Conservation (phyloP, 176 grass and related monocot genomes). For the Musa itinerans region DNA sequence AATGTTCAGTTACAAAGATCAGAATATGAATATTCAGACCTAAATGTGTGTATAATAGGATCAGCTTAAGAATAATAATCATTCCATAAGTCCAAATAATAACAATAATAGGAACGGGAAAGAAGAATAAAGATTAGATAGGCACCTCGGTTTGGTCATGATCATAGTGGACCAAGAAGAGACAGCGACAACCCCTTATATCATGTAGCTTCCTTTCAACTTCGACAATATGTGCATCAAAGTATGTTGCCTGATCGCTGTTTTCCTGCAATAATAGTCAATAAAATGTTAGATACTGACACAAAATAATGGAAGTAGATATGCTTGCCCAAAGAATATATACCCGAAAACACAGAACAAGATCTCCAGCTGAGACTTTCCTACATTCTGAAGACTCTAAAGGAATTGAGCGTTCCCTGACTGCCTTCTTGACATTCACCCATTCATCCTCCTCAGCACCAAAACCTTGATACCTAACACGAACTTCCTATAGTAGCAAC, state of each 20-base stretch:
- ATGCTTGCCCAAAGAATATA: not conserved
- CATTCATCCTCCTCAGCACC: conserved; percentile 94
- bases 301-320: not conserved
- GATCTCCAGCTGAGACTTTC: conserved; percentile 52
- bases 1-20: not conserved
- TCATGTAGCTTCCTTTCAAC: conserved; percentile 71
- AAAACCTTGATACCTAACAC: conserved; percentile 77
- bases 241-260: conserved; percentile 67
- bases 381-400: conserved; percentile 68
- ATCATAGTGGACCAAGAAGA: conserved; percentile 67
- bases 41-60: not conserved
- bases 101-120: not conserved
- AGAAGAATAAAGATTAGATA: not conserved
- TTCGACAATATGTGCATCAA: conserved; percentile 71
- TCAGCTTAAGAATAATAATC: not conserved
- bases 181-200: conserved; percentile 86
- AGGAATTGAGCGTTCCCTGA: conserved; percentile 83
- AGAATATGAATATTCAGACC: not conserved
- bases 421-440: conserved; percentile 66
- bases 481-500: conserved; percentile 61
- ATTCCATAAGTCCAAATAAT: not conserved
- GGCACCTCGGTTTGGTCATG: conserved; percentile 73
- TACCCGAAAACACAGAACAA: conserved; percentile 80
- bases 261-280: conserved; percentile 43
- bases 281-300: not conserved